Base-by-base conservation (phyloP, 139 green algal species). In the Limnomonas spitsbergensis region DNA sequence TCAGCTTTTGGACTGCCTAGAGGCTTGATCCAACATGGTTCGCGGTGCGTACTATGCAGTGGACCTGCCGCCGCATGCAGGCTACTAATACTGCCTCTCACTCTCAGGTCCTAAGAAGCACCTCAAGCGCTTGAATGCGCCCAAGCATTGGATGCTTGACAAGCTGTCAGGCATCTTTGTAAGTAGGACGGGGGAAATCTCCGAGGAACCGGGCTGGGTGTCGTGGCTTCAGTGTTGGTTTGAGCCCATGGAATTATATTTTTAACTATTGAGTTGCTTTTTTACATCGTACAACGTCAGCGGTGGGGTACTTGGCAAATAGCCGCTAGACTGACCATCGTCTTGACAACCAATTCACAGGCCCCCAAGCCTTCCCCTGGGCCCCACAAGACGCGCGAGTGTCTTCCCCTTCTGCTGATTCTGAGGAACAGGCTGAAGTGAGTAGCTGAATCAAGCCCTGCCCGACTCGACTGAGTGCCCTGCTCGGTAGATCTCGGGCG, bases 121-220 rank as follows among this genome's bases (percentile, higher is more conserved):
- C 81, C 80, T 99, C 75, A 99, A 99, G 94, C 82, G 96, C 69
- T 84, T 98, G 36, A 98, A 98, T 95, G 95, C 94, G 66, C 96
- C 96, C 38, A 94, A 90, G 74, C 95, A 99, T 83, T 99, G 96
- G 96, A 98, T 99, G 95, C 90, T 99, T 67, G 94, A 99, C 89
- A 99, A 99, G 89, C 94, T 99, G 52, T 95, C 94, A 56, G 96
- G 96, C 81, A 94, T 99, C 79, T 99, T 99, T 82, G 96, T 97
- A 84, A 91, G 91, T 94, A 4, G 14, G 32, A n/a, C n/a, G n/a
- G n/a, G n/a, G n/a, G n/a, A n/a, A n/a, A n/a, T n/a, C n/a, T n/a
- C 32, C 32, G 27, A n/a, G n/a, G n/a, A n/a, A n/a, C n/a, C n/a
- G n/a, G n/a, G n/a, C n/a, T n/a, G n/a, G n/a, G n/a, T n/a, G n/a